Evolutionary conservation across 352 stramenopile genomes (phyloP), one percentile per base, ranked within the genome.

Genomic region (Globisporangium camurandrum): DNA sequence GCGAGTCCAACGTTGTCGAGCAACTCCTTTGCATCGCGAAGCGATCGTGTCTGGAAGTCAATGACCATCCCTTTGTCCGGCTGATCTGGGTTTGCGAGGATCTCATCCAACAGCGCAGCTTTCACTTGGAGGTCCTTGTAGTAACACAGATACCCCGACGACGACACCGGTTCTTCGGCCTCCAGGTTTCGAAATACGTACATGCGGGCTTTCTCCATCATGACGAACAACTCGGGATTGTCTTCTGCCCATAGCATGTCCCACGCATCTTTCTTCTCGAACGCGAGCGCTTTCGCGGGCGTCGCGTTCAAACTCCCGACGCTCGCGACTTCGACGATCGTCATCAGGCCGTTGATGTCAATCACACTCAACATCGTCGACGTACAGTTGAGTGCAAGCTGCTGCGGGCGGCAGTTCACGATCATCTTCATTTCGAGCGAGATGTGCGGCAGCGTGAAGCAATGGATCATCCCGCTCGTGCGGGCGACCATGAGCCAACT

Each of bases 191-290:
- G 77, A 64, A 88, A 95, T 8, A 97, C 72, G 44, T 94, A 90
- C 74, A 97, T 90, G 24, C 86, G 73, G 9, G 84, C 92, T 61
- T 97, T 97, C 51, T 97, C 89, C 76, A 93, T 93, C 60, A 96
- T 84, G 30, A 93, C 89, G 52, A 97, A 95, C 14, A 96, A 60
- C 45, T 96, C 80, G 4, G 89, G 84, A 59, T 97, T 95, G 65
- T 97, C 90, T 14, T 95, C 78, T 16, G 88, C 79, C 90, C 89
- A 97, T 30, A 86, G 56, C 50, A 97, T 86, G 49, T 96, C 90
- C 90, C 90, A 97, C 4, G 77, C 68, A 58, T 97, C 90, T 28
- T 90, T 93, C 57, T 88, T 88, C 61, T 93, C 81, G 42, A 89
- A 93, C 42, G 56, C 49, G 1, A 90, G 57, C 71, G 84, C 86